phyloP scores from a whole-genome alignment of 768 basidiomycete genomes.

The Panaeolus papilionaceus region DNA sequence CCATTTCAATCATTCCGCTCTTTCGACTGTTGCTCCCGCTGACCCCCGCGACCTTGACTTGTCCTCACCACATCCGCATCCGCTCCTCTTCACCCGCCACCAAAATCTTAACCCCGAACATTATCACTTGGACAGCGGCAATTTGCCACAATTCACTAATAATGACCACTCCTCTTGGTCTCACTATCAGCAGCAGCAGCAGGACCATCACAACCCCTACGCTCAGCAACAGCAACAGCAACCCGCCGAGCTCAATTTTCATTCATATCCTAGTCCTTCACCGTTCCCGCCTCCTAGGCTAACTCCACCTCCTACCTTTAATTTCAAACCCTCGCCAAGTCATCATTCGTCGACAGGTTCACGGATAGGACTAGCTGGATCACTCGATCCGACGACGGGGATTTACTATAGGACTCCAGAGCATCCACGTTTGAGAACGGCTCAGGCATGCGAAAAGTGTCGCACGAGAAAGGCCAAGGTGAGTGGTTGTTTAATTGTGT shows the following conservation, averaged over 20 bases:
- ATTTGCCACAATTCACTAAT: background rate
- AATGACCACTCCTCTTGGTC: background rate
- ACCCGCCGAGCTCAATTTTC: background rate
- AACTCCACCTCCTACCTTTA: constrained; percentile 32
- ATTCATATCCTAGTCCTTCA: constrained; percentile 32
- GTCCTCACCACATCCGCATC: background rate
- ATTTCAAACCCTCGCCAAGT: constrained; percentile 22
- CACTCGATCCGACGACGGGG: constrained; percentile 68
- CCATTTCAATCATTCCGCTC: background rate
- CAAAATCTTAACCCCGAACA: constrained; percentile 9
- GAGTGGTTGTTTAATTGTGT: constrained; percentile 26
- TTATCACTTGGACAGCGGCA: background rate
- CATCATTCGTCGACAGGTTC: constrained; percentile 20
- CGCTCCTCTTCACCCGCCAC: constrained; percentile 8
- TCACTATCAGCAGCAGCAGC: no score
- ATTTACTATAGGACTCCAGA: constrained; percentile 70
- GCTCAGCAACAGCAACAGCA: constrained; percentile 1
- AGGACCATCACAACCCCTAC: background rate
- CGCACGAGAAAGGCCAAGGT: constrained; percentile 79
- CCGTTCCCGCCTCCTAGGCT: constrained; percentile 37
- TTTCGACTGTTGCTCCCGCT: background rate
- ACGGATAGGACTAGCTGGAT: constrained; percentile 55
- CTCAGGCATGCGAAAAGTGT: constrained; percentile 80
- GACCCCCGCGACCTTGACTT: constrained; percentile 6
- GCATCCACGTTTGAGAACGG: constrained; percentile 69